A percentile compares a stretch with the other conserved stretches of the same genome.
Conservation (phyloP, 169 alveolate species). For the Eimeria tenella region DNA sequence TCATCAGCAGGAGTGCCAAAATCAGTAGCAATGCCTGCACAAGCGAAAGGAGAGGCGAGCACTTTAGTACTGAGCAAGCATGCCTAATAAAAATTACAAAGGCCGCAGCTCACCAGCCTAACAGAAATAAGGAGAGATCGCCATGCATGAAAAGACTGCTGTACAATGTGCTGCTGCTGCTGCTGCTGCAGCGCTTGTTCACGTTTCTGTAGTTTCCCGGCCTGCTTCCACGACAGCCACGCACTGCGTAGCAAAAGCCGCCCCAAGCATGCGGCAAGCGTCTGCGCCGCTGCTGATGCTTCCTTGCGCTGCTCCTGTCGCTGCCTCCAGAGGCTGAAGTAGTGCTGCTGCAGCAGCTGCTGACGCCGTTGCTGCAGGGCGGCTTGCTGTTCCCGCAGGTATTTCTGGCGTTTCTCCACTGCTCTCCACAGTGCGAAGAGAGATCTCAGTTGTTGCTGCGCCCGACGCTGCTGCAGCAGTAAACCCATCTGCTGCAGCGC, state of each 20-base stretch:
- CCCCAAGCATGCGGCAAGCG: neutral
- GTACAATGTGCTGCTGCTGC: slow-evolving; percentile 36
- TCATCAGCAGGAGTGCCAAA: neutral
- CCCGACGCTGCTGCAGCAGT: slow-evolving; percentile 67
- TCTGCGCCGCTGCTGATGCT: slow-evolving; percentile 38
- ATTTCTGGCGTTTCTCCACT: neutral
- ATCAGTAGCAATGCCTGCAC: neutral
- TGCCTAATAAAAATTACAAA: neutral
- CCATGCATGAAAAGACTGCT: slow-evolving; percentile 31
- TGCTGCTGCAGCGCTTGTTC: slow-evolving; percentile 32
- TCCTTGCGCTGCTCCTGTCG: neutral
- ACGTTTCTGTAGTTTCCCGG: slow-evolving; percentile 6
- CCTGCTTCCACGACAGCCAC: slow-evolving; percentile 18
- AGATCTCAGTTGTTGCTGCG: slow-evolving; percentile 20
- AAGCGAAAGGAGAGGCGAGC: neutral
- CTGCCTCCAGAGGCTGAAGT: neutral
- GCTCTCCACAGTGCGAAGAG: neutral
- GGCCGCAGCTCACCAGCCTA: slow-evolving; percentile 24
- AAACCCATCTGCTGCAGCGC: slow-evolving; percentile 57
- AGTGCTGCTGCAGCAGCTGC: slow-evolving; percentile 3
- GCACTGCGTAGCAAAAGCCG: slow-evolving; percentile 35
- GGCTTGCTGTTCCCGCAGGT: slow-evolving; percentile 55
- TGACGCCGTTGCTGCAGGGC: neutral
- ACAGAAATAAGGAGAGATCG: slow-evolving; percentile 5
- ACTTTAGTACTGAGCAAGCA: slow-evolving; percentile 2